phyloP scores from a whole-genome alignment of 2,329 filamentous ascomycete genomes.

The Sporothrix schenckii region DNA sequence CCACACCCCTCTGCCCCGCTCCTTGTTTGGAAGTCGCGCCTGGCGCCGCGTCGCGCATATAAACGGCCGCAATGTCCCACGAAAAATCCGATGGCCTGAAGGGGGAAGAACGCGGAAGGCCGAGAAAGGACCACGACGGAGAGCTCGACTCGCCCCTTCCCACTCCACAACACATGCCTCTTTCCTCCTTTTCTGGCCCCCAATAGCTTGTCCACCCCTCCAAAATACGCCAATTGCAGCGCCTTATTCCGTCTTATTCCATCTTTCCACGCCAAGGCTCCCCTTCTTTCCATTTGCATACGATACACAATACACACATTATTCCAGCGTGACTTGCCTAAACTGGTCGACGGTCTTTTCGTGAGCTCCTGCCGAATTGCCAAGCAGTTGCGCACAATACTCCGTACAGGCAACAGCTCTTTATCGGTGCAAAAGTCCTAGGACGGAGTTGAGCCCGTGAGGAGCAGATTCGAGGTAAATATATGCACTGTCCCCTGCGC shows the following conservation, averaged over 20 bases:
- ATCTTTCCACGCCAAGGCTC: neutral
- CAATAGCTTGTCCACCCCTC: slow-evolving; percentile 8
- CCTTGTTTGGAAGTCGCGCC: slow-evolving; percentile 36
- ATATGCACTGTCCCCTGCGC: slow-evolving; percentile 18
- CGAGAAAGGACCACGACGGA: slow-evolving; percentile 24
- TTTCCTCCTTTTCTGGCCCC: slow-evolving; percentile 1
- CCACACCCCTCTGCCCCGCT: slow-evolving; percentile 33
- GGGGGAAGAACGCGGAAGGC: slow-evolving; percentile 26
- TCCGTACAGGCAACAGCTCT: slow-evolving; percentile 2
- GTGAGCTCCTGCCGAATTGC: neutral
- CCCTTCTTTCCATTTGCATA: slow-evolving; percentile 13
- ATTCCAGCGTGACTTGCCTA: neutral
- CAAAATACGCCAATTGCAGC: slow-evolving; percentile 14
- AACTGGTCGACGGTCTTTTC: neutral
- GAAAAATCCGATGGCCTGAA: slow-evolving; percentile 36
- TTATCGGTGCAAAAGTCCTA: neutral
- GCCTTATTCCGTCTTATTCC: slow-evolving; percentile 4
- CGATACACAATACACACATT: slow-evolving; percentile 8
- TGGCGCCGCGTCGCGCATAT: slow-evolving; percentile 49
- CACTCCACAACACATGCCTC: slow-evolving; percentile 19
- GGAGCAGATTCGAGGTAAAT: slow-evolving; percentile 10
- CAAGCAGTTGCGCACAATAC: neutral
- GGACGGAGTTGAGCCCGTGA: neutral
- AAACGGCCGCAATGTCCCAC: slow-evolving; percentile 53
- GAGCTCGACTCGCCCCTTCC: slow-evolving; percentile 17